Base-by-base conservation (phyloP, 805 yeast species). In the Lachancea kluyveri region DNA sequence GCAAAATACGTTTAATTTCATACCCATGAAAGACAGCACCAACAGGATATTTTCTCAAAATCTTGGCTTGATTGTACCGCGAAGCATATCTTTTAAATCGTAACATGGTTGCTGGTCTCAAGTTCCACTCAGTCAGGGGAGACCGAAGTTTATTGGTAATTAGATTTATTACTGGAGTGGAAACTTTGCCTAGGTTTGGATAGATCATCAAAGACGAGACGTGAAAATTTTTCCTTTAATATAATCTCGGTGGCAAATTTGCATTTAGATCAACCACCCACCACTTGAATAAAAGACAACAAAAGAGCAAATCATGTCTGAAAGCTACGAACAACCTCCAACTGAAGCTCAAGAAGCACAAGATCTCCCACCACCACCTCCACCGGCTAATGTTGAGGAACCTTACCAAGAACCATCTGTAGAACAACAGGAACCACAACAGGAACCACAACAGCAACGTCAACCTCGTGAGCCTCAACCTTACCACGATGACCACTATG, bases 11-110 rank as follows among this genome's bases (percentile, higher is more conserved):
- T 31, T 69, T 64, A 24, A 92, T 70, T 32, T 67, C 67, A 54
- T 74, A 90, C 0, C 94, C 94, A 48, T 78, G 76, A 5, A 77
- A 43, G 13, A 61, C 62, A 17, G 66, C 64, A 1, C 90, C 90
- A 4, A 79, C 54, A 1, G 83, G 82, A 45, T 81, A 82, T 50
- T 74, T 69, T 28, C 67, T 49, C 17, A 64, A 47, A n/a, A 50
- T 45, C 31, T 57, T 54, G 1, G 58, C 43, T 28, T 61, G 63
- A 5, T 47, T 41, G 33, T 44, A 50, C 2, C 47, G 37, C 4
- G 59, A 48, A 4, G 50, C 48, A 13, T 35, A 43, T 24, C 58
- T 41, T 26, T 39, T 39, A 28, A 48, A 46, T 19, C 50, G 45
- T 20, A 54, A 34, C 57, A 54, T 53, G 18, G n/a, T n/a, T n/a